Base-by-base conservation (phyloP, 148 eudicot species). In the Rhododendron griersonianum region DNA sequence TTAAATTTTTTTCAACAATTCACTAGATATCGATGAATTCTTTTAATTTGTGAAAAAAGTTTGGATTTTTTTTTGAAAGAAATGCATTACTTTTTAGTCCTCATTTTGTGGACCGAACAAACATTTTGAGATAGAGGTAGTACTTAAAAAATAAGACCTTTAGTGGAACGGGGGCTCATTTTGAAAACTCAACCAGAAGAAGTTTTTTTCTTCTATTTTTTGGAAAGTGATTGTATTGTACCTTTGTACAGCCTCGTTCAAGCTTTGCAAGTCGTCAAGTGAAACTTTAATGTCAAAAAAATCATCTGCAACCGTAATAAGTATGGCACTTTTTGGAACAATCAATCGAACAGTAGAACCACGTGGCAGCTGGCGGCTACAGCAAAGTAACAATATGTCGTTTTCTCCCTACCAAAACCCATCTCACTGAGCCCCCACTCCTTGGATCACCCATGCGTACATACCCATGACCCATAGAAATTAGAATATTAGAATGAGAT, bases 381-480 rank as follows among this genome's bases (percentile, higher is more conserved):
- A 0, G 90, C 93, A 81, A 88, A 92, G 80, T 90, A 92, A 21
- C 87, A 86, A 80, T 91, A 90, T 0, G 84, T 37, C 0, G 93
- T 87, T 79, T 91, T 91, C 39, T 92, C 94, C 11, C 92, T 78
- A 7, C 91, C 93, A 85, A 92, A 92, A 61, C 93, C 92, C 86
- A 91, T 88, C 23, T 90, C 87, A 21, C 59, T 78, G 10, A 92
- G 88, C 1, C 91, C 89, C 75, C 80, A 51, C 7, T 81, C 77
- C 82, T 90, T 91, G 15, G 91, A 87, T 93, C 94, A 91, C 88
- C 93, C 88, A 73, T 57, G 25, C 9, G 21, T 51, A 23, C 14
- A 48, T 11, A 51, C 2, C 55, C 55, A 13, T 13, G 55, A 51
- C 14, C 15, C 55, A 51, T 51, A 51, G 41, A 39, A 39, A 39